Percentiles rank a stretch among this genome's conserved stretches.
Evolutionary conservation across 495 filamentous ascomycete genomes (phyloP).

Genomic region (Parachaetomium inaequale): DNA sequence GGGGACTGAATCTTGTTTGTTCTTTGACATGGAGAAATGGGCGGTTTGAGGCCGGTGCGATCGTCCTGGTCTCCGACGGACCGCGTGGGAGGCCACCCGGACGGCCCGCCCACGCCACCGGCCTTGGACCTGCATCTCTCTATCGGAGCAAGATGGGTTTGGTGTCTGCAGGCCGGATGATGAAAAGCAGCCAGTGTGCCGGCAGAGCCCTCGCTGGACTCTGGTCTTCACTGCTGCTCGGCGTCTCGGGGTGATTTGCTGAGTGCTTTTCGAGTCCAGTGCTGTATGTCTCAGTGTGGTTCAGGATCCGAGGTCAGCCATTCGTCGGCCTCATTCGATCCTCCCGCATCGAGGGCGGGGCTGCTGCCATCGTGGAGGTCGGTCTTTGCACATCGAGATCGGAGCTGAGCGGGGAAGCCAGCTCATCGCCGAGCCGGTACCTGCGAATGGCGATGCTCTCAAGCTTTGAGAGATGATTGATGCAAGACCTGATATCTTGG

Average conservation of each 20-base stretch:
- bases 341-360: neutral
- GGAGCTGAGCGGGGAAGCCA: neutral
- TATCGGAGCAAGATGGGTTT: neutral
- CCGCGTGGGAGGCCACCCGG: neutral
- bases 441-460: neutral
- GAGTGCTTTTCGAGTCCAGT: constrained; percentile 5
- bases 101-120: neutral
- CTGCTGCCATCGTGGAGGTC: neutral
- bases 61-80: constrained; percentile 7
- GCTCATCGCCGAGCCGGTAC: neutral
- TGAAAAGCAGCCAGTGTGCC: neutral
- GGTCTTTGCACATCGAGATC: constrained; percentile 9
- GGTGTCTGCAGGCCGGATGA: neutral
- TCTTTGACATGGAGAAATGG: neutral
- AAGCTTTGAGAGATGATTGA: neutral
- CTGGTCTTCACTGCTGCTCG: constrained; percentile 1
- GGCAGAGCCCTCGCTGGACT: neutral
- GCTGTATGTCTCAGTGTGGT: constrained; percentile 20
- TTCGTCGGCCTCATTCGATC: constrained; percentile 1
- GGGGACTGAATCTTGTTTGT: neutral
- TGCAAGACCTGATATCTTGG: neutral
- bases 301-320: neutral
- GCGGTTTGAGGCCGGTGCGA: constrained; percentile 18
- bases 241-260: neutral
- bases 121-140: neutral